Conservation (phyloP, 352 stramenopile species). For the Phytophthora pluvialis region DNA sequence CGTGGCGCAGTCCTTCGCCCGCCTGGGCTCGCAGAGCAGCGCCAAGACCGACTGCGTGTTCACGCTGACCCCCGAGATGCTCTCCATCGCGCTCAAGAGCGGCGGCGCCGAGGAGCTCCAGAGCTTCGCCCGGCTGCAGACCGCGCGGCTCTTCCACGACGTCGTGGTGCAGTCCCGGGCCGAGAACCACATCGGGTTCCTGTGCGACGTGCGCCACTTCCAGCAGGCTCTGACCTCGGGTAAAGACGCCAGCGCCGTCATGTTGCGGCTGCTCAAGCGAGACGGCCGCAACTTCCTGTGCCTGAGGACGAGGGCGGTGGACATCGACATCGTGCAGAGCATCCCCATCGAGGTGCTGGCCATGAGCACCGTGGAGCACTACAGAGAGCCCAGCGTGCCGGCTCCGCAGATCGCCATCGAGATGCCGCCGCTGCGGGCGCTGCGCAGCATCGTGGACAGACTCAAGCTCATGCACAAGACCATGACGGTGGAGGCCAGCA, state of each 20-base stretch:
- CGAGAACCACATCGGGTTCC: conserved; percentile 83
- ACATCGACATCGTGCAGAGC: conserved; percentile 89
- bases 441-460: conserved; percentile 76
- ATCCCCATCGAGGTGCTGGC: conserved; percentile 83
- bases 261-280: conserved; percentile 85
- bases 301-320: conserved; percentile 71
- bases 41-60: conserved; percentile 75
- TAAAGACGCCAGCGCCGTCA: conserved; percentile 78
- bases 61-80: conserved; percentile 66
- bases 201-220: conserved; percentile 78
- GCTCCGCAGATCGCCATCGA: conserved; percentile 82
- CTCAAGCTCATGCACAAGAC: conserved; percentile 80
- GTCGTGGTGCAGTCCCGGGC: conserved; percentile 75
- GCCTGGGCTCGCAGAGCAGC: conserved; percentile 59
- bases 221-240: conserved; percentile 77
- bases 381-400: conserved; percentile 76
- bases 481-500: conserved; percentile 79
- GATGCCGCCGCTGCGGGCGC: conserved; percentile 69
- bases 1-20: conserved; percentile 73
- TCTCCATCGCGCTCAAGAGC: conserved; percentile 74
- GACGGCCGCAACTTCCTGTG: conserved; percentile 79
- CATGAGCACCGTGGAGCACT: conserved; percentile 77
- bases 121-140: conserved; percentile 75
- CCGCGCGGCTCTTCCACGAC: conserved; percentile 73
- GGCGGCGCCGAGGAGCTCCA: conserved; percentile 77